A percentile compares a stretch with the other conserved stretches of the same genome.
phyloP scores from a whole-genome alignment of 371 early-diverging fungal species.

The Dinochytrium kinnereticum region DNA sequence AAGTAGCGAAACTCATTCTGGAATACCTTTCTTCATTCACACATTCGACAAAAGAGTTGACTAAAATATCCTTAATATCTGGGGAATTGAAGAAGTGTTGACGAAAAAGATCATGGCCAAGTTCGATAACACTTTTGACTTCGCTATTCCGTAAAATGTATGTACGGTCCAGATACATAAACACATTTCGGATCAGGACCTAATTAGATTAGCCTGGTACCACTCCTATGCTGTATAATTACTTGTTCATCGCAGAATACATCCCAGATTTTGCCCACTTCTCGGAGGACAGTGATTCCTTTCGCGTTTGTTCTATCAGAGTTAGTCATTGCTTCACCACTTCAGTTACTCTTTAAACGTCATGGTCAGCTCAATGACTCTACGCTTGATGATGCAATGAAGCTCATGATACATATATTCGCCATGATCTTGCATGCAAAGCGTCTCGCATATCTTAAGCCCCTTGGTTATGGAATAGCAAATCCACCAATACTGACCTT shows the following conservation, averaged over 20 bases:
- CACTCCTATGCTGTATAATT: too few relatives aligned
- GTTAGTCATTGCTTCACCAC: background rate
- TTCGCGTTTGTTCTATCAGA: too few relatives aligned
- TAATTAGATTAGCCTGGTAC: too few relatives aligned
- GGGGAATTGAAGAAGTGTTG: background rate
- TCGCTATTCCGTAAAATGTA: background rate
- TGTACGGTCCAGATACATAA: background rate
- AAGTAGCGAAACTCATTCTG: background rate
- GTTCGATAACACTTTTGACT: background rate
- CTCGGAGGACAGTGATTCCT: background rate
- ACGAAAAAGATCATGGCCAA: background rate
- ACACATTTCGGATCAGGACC: background rate
- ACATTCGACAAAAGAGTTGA: background rate
- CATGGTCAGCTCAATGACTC: background rate
- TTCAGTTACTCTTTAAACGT: background rate
- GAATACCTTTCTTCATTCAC: background rate
- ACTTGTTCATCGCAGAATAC: background rate
- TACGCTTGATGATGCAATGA: background rate
- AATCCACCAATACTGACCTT: background rate
- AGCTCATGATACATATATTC: background rate
- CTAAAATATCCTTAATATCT: background rate
- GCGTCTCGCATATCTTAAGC: background rate
- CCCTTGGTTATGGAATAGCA: background rate
- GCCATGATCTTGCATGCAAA: conserved; percentile 4
- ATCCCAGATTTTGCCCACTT: background rate